Percentiles rank a stretch among this genome's conserved stretches.
These are phyloP conservation scores for Chloris gayana DNA, from an alignment of 176 grass and related monocot species.

Conservation along the genomic window DNA sequence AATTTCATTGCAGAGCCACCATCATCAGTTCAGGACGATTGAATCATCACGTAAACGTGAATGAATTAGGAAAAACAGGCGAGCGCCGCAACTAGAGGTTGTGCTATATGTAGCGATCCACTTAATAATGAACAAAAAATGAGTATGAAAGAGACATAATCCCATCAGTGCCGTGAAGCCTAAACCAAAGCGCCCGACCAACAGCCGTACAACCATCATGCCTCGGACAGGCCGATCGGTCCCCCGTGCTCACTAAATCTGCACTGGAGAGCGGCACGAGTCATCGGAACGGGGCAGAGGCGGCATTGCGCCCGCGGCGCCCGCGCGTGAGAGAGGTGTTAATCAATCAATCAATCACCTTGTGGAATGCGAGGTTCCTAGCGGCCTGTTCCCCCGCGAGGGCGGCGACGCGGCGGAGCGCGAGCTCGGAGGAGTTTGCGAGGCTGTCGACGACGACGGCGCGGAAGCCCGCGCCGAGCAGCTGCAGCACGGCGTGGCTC, in stretches of 20 bases:
- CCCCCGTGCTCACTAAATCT: not conserved
- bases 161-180: not conserved
- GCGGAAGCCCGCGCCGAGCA: constrained; percentile 65
- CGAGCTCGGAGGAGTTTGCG: constrained; percentile 75
- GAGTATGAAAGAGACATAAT: not conserved
- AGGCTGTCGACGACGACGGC: constrained; percentile 83
- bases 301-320: not conserved
- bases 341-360: constrained; percentile 33
- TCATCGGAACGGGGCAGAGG: not conserved
- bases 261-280: not conserved
- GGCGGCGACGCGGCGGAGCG: constrained; percentile 60
- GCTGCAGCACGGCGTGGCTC: constrained; percentile 91
- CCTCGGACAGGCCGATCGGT: not conserved
- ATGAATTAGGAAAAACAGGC: not conserved
- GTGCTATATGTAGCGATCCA: not conserved
- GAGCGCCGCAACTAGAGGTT: not conserved
- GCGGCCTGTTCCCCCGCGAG: constrained; percentile 65
- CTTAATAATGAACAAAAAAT: not conserved
- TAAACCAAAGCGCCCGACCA: not conserved
- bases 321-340: no score
- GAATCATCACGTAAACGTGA: not conserved
- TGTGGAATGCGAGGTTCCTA: constrained; percentile 64
- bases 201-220: not conserved
- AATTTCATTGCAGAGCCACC: not conserved
- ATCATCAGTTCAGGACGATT: not conserved